Evolutionary conservation across 2,329 filamentous ascomycete genomes (phyloP).

Genomic region (Pyrenochaeta sp.): DNA sequence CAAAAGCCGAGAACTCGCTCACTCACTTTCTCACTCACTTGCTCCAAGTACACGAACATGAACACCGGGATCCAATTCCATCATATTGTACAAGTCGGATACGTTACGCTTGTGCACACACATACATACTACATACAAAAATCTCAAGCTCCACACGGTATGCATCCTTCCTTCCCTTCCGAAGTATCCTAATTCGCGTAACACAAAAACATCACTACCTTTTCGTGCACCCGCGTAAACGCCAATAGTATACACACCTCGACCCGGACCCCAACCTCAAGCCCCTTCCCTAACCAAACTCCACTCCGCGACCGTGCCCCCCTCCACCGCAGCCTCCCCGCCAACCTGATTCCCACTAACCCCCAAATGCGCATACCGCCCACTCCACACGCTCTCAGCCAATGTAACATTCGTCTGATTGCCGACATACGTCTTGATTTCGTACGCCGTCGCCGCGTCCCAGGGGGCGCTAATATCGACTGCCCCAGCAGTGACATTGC

Average conservation of each 20-base stretch:
- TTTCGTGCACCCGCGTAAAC: no score
- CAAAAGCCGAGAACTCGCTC: no score
- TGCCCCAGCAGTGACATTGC: constrained; percentile 23
- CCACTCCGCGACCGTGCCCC: constrained; percentile 63
- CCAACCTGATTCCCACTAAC: constrained; percentile 57
- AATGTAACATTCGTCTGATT: constrained; percentile 57
- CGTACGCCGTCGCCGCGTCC: constrained; percentile 40
- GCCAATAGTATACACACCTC: no score
- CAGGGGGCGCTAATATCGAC: constrained; percentile 54
- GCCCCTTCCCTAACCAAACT: constrained; percentile 41
- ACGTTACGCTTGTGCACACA: no score
- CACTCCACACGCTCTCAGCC: constrained; percentile 49
- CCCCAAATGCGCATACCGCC: constrained; percentile 55
- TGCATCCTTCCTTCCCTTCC: no score
- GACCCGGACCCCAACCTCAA: neutral
- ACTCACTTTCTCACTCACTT: no score
- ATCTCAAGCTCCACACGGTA: no score
- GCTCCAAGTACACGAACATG: no score
- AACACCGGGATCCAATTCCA: no score
- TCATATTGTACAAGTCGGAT: no score
- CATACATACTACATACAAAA: no score
- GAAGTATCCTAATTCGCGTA: no score
- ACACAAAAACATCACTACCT: neutral
- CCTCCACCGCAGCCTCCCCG: constrained; percentile 44
- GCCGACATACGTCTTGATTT: constrained; percentile 50